A percentile compares a stretch with the other conserved stretches of the same genome.
Evolutionary conservation across 768 basidiomycete genomes (phyloP).

Genomic region (Lyophyllum atratum): DNA sequence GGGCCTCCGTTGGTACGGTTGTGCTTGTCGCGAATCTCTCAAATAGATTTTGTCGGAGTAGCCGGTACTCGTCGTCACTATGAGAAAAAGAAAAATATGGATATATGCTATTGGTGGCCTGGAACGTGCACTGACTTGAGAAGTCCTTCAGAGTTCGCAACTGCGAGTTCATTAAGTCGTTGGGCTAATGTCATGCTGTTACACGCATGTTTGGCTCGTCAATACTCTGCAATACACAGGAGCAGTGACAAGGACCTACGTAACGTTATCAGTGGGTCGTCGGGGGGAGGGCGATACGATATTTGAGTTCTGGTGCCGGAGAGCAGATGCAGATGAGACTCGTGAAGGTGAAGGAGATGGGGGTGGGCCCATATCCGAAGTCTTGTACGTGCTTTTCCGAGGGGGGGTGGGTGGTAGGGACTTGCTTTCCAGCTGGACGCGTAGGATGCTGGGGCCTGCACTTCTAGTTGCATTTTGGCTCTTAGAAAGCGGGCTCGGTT

Average conservation of each 20-base stretch:
- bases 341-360: conserved; percentile 21
- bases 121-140: conserved; percentile 54
- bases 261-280: conserved; percentile 50
- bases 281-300: conserved; percentile 28
- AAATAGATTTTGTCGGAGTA: conserved; percentile 83
- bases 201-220: conserved; percentile 6
- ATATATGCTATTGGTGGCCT: background rate
- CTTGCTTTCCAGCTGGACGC: conserved; percentile 20
- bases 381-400: conserved; percentile 11
- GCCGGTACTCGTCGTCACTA: conserved; percentile 85
- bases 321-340: conserved; percentile 17
- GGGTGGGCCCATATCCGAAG: conserved; percentile 10
- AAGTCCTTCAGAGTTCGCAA: conserved; percentile 79
- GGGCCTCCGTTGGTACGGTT: conserved; percentile 58
- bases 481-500: conserved; percentile 27
- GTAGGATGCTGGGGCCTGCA: conserved; percentile 29
- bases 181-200: conserved; percentile 74
- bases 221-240: background rate
- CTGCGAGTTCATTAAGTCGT: conserved; percentile 77
- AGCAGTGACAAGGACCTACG: conserved; percentile 41
- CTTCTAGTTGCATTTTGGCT: conserved; percentile 17
- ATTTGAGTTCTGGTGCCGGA: conserved; percentile 25
- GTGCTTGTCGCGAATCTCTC: conserved; percentile 69
- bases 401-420: conserved; percentile 23
- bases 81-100: conserved; percentile 4